Evolutionary conservation across 441 rosid species (phyloP), one percentile per base, ranked within the genome.

Genomic region (Erysimum cheiri): DNA sequence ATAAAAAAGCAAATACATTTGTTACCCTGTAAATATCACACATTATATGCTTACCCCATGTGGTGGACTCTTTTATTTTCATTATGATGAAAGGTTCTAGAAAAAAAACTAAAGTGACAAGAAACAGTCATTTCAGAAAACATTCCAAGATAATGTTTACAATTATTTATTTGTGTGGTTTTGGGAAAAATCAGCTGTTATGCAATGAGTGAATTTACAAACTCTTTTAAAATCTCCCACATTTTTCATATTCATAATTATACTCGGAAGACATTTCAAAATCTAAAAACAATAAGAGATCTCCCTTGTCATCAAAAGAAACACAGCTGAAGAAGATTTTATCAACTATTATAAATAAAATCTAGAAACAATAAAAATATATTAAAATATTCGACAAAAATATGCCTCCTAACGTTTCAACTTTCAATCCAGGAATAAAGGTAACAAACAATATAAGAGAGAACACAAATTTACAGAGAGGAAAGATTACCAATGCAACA

Each of bases 41-140:
- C 49, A 47, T 29, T 46, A 56, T 46, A 56, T 64, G 52, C 71
- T 56, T 72, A 35, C 39, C 72, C 60, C 55, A 65, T 66, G 72
- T 66, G 61, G 41, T 58, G 61, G 66, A 29, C 48, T 39, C 67
- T 66, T 66, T 32, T 66, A 10, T 26, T 60, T 22, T 39, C 60
- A 19, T 31, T 70, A 50, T 52, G 62, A 60, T 66, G 2, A 19
- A 59, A 58, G 66, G 77, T 65, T 72, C 46, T 72, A 64, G 70
- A 71, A 56, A 26, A 15, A 22, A 40, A 22, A 4, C 0, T 33
- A 35, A 71, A 71, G 39, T 24, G 15, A 15, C 22, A 40, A 22
- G 12, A 5, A 53, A 11, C 14, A 24, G 35, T 56, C 40, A 44
- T 47, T 62, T 61, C 50, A 29, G 17, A 70, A 50, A 52, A 29